Conservation (phyloP, 441 rosid species). For the Syzygium syzygioides region DNA sequence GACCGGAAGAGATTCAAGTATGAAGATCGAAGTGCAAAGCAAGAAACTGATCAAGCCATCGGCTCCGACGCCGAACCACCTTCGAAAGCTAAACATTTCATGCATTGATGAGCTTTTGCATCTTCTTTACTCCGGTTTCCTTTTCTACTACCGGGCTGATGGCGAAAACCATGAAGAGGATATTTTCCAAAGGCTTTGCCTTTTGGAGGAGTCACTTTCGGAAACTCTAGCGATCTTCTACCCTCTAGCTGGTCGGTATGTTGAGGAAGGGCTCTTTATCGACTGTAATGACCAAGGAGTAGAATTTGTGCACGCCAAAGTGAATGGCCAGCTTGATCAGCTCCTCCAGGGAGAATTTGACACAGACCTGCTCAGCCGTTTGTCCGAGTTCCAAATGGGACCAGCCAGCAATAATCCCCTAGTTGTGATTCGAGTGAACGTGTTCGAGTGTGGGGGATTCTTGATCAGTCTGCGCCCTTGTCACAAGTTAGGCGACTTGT, state of each 20-base stretch:
- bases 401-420: not conserved
- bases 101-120: constrained; percentile 12
- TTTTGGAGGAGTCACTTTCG: constrained; percentile 16
- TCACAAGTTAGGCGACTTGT: constrained; percentile 19
- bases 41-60: constrained; percentile 11
- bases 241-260: constrained; percentile 22
- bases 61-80: constrained; percentile 4
- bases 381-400: not conserved
- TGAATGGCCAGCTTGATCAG: not conserved
- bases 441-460: not conserved
- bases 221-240: constrained; percentile 11
- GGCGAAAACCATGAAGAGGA: not conserved
- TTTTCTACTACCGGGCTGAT: not conserved
- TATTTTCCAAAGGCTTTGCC: not conserved
- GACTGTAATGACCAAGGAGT: constrained; percentile 25
- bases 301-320: constrained; percentile 13
- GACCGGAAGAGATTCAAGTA: not conserved
- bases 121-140: not conserved
- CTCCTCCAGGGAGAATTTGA: not conserved
- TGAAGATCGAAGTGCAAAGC: constrained; percentile 3
- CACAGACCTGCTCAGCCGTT: not conserved
- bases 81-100: constrained; percentile 2
- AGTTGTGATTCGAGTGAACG: not conserved
- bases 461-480: not conserved
- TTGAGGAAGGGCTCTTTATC: not conserved